These are phyloP conservation scores for Pseudocercospora vitis DNA, from an alignment of 2,329 filamentous ascomycete genomes.

Conservation along the genomic window DNA sequence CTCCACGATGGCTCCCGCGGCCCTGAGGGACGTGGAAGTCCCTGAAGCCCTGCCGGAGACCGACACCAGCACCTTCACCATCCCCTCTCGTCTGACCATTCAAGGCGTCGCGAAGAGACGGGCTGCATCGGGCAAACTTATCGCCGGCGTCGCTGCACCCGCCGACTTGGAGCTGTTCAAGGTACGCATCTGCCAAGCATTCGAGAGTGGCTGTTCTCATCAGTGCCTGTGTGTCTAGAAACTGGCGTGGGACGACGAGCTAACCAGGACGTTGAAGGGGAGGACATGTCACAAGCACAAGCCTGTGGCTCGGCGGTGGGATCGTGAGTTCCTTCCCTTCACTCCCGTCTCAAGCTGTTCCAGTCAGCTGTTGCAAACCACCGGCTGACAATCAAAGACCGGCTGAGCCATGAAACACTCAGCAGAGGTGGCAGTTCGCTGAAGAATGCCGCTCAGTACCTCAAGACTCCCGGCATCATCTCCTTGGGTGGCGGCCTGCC, in stretches of 20 bases:
- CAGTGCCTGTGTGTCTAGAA: not conserved
- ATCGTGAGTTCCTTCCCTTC: conserved; percentile 61
- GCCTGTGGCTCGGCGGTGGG: conserved; percentile 78
- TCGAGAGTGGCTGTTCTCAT: conserved; percentile 3
- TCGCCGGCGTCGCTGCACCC: conserved; percentile 73
- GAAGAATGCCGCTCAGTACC: conserved; percentile 75
- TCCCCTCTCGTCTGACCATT: conserved; percentile 59
- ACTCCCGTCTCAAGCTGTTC: not conserved
- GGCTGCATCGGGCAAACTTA: conserved; percentile 67
- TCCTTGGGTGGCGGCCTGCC: conserved; percentile 91
- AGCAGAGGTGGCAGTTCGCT: conserved; percentile 58
- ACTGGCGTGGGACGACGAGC: conserved; percentile 9
- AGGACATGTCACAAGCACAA: conserved; percentile 59
- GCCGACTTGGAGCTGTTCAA: conserved; percentile 76
- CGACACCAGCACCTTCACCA: conserved; percentile 49
- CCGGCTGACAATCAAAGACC: conserved; percentile 36
- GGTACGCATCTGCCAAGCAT: conserved; percentile 15
- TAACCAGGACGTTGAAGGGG: conserved; percentile 53
- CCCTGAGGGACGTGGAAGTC: conserved; percentile 30
- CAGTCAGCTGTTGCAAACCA: not conserved
- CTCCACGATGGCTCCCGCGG: conserved; percentile 37
- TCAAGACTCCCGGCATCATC: conserved; percentile 80
- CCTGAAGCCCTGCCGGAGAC: conserved; percentile 47
- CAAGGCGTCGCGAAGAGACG: conserved; percentile 68
- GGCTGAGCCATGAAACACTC: conserved; percentile 56